Evolutionary conservation across 495 filamentous ascomycete species (phyloP), one percentile per base, ranked within the genome.

Genomic region (Podospora bellae-mahoneyi): DNA sequence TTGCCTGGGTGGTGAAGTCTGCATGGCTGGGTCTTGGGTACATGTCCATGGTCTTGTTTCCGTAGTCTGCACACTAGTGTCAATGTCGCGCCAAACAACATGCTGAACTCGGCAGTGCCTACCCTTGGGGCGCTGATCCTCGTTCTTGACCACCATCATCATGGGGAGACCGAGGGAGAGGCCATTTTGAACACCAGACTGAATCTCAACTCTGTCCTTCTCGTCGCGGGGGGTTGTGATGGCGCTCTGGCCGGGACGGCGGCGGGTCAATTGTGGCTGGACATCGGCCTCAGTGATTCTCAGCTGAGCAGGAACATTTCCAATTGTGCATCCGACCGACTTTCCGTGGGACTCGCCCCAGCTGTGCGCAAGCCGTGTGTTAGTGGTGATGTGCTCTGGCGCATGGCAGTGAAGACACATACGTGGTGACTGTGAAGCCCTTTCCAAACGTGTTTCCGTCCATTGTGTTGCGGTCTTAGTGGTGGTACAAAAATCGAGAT

Each of bases 1-100:
- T 99, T 82, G 94, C 90, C 60, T 97, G 86, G 78, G 98, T 98
- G 70, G 95, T 99, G 85, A 89, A 97, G 76, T 99, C 95, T 64
- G 95, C 95, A 79, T 99, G 95, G 77, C 89, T 92, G 10, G 95
- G 95, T 44, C 95, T 85, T 13, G 95, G 95, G 84, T 90, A 97
- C 56, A 87, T 78, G 78, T 97, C 92, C 89, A 97, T 99, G 56
- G 94, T 97, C 73, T 88, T 88, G 75, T 88, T 87, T 10, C 91
- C 91, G 76, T 99, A 99, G 83, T 99, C 95, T 75, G 68, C 48
- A 27, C n/a, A 30, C 69, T 48, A 67, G 69, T 34, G 27, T 15
- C 32, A 20, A 28, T 16, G 5, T 4, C 4, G 30, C 20, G 65
- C 62, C 39, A 61, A 23, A 27, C 23, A 6, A 4, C 15, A 1